Percentiles rank a stretch among this genome's conserved stretches.
Conservation (phyloP, 1,284 basidiomycete genomes). For the Polyporus tsugae region DNA sequence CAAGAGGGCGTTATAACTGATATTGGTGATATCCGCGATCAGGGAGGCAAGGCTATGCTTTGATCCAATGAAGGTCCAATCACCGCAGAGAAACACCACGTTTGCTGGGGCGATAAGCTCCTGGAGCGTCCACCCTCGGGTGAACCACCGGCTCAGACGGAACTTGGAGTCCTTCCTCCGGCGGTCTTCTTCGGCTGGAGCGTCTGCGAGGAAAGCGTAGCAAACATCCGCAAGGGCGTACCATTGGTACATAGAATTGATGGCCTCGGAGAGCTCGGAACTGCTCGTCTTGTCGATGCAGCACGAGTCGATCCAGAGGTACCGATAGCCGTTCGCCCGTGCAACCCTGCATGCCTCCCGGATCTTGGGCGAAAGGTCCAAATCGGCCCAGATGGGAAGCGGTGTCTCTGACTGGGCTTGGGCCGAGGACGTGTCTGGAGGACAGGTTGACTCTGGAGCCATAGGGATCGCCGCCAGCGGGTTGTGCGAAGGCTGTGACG, state of each 20-base stretch:
- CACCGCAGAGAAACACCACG: conserved; percentile 5
- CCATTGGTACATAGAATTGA: conserved; percentile 18
- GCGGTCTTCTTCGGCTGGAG: conserved; percentile 6
- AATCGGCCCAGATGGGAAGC: not conserved
- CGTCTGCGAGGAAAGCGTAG: conserved; percentile 15
- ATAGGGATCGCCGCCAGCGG: not conserved
- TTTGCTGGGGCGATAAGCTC: conserved; percentile 19
- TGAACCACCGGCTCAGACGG: conserved; percentile 15
- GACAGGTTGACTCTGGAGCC: not conserved
- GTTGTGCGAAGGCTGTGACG: not conserved
- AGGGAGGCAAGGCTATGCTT: conserved; percentile 6
- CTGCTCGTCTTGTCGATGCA: conserved; percentile 15
- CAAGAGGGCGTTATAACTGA: conserved; percentile 4
- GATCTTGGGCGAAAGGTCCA: conserved; percentile 7
- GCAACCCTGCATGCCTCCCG: conserved; percentile 16
- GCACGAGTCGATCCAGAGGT: conserved; percentile 22
- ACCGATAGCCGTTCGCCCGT: conserved; percentile 4
- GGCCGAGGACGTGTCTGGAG: not conserved
- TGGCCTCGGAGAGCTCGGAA: conserved; percentile 6
- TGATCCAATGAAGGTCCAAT: conserved; percentile 13
- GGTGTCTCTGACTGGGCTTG: not conserved
- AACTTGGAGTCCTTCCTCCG: not conserved
- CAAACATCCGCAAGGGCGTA: conserved; percentile 17
- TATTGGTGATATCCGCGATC: conserved; percentile 13
- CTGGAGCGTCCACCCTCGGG: conserved; percentile 21